Evolutionary conservation across 164 flowering plant species (phyloP), one percentile per base, ranked within the genome.

Genomic region (Macadamia tetraphylla): DNA sequence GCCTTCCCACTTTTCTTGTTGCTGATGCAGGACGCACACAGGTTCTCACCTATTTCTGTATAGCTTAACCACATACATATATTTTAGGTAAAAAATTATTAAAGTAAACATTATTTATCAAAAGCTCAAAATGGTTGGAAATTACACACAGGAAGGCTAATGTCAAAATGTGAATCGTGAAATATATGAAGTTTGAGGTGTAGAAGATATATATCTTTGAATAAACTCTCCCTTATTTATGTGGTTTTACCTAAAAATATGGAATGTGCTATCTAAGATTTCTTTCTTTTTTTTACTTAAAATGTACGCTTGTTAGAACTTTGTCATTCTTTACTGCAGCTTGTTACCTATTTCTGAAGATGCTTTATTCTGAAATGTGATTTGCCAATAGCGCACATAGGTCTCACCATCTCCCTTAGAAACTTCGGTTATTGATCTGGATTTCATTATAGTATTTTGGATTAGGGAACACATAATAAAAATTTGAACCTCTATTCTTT

Each of bases 1-100:
- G 97, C 63, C 98, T 94, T 76, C 96, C 97, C 55, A 89, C 97
- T 75, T 91, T 88, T 81, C 76, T 85, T 74, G 98, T 94, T 69
- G 90, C 98, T 71, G 98, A 94, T 81, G 98, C 97, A 57, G 97
- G 97, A 66, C 82, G 97, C 63, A 94, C 98, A 58, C 92, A 94
- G 97, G 98, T 94, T 67, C 55, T 43, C 29, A 60, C 60, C 61
- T 58, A 30, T 67, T 59, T 66, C 29, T 66, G 8, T 23, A 18
- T 18, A 13, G n/a, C 35, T 0, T 29, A 31, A 60, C 6, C 40
- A 31, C 40, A 35, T 35, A 35, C 3, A 35, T 35, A 5, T 35
- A 35, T 35, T 5, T 35, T 35, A 2, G 40, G 40, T 2, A 35
- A 2, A 35, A 35, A 35, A 2, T 35, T 35, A 2, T 35, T 35